Evolutionary conservation across 164 flowering plant genomes (phyloP).

Genomic region (Vitis amurensis): DNA sequence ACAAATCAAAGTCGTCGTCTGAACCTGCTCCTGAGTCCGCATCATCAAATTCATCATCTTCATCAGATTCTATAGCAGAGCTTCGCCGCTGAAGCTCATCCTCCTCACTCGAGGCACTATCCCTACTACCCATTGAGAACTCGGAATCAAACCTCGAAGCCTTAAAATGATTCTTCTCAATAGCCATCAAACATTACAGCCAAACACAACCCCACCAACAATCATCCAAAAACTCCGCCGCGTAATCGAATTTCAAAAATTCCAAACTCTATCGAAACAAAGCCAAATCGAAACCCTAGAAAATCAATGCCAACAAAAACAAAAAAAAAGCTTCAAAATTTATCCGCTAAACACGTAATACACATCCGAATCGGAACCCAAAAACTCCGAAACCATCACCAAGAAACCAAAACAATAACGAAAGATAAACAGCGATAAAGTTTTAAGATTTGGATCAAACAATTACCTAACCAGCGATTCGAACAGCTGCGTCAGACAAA

Average conservation of each 20-base stretch:
- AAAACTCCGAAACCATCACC: not conserved
- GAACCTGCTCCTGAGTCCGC: constrained; percentile 90
- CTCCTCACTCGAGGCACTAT: constrained; percentile 67
- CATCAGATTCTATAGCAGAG: constrained; percentile 50
- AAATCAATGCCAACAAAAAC: not conserved
- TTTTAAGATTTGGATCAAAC: not conserved
- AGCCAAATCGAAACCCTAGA: constrained; percentile 28
- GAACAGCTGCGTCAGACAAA: constrained; percentile 6
- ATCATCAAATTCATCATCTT: constrained; percentile 74
- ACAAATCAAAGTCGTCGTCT: constrained; percentile 75
- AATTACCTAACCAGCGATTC: constrained; percentile 23
- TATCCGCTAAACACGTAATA: not conserved
- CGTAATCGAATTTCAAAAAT: constrained; percentile 5
- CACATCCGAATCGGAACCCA: not conserved
- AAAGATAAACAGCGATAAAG: not conserved
- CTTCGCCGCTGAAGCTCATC: constrained; percentile 50
- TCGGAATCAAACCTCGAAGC: constrained; percentile 59
- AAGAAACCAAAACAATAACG: not conserved
- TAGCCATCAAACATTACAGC: constrained; percentile 53
- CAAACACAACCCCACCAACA: constrained; percentile 7
- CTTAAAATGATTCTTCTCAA: constrained; percentile 70
- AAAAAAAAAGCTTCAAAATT: not conserved
- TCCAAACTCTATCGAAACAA: constrained; percentile 6
- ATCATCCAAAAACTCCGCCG: constrained; percentile 1
- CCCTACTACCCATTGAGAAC: constrained; percentile 54